Conservation (phyloP, 768 basidiomycete genomes). For the Agaricus bisporus region DNA sequence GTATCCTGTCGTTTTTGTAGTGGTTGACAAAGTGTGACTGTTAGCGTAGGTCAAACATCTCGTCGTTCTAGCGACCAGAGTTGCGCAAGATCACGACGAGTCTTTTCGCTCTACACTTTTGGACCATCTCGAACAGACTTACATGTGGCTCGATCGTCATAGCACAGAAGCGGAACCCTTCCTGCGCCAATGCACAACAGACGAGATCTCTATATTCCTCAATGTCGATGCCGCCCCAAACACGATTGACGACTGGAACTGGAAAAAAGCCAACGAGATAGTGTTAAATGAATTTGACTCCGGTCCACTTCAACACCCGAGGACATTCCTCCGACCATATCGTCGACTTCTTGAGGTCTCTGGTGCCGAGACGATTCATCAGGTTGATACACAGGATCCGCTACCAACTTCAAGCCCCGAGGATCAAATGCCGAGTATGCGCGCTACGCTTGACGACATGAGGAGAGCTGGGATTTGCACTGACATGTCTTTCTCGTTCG, state of each 20-base stretch:
- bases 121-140: slow-evolving; percentile 17
- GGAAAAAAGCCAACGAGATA: slow-evolving; percentile 25
- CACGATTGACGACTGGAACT: slow-evolving; percentile 32
- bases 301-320: slow-evolving; percentile 22
- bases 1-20: neutral
- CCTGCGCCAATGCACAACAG: slow-evolving; percentile 1
- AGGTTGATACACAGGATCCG: slow-evolving; percentile 6
- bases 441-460: slow-evolving; percentile 26
- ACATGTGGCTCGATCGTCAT: slow-evolving; percentile 18
- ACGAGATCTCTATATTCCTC: slow-evolving; percentile 30
- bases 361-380: slow-evolving; percentile 24
- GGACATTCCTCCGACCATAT: slow-evolving; percentile 27
- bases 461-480: slow-evolving; percentile 24
- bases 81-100: slow-evolving; percentile 12
- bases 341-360: slow-evolving; percentile 24
- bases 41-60: slow-evolving; percentile 13
- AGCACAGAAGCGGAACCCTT: neutral
- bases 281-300: slow-evolving; percentile 30
- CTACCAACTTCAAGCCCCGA: slow-evolving; percentile 10
- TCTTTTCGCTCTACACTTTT: slow-evolving; percentile 5
- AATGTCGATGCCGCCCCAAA: slow-evolving; percentile 35
- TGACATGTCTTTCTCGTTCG: slow-evolving; percentile 28
- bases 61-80: slow-evolving; percentile 12
- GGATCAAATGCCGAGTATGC: slow-evolving; percentile 15
- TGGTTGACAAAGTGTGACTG: neutral